A percentile compares a stretch with the other conserved stretches of the same genome.
Evolutionary conservation across 2,329 filamentous ascomycete genomes (phyloP).

Genomic region (Fusarium sambucinum): DNA sequence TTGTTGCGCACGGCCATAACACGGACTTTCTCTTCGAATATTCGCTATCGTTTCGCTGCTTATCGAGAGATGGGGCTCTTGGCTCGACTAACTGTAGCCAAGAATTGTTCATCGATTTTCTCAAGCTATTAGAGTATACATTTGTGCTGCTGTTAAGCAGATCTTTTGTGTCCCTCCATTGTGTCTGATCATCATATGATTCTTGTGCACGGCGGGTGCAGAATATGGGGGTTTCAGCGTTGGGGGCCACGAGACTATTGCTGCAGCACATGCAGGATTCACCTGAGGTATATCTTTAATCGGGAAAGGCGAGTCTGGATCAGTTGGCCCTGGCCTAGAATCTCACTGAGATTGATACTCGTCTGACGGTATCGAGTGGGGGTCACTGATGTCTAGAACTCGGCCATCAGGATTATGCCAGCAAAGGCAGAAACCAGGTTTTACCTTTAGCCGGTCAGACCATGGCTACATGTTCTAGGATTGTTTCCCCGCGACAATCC

Average conservation of each 20-base stretch:
- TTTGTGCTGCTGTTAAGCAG: not conserved
- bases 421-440: conserved; percentile 10
- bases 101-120: conserved; percentile 9
- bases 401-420: conserved; percentile 18
- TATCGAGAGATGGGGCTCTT: conserved; percentile 24
- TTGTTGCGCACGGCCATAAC: conserved; percentile 23
- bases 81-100: conserved; percentile 3
- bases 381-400: conserved; percentile 8
- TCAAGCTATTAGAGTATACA: not conserved
- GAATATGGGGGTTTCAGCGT: conserved; percentile 24
- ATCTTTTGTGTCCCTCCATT: not conserved
- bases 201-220: conserved; percentile 11
- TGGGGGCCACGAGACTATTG: conserved; percentile 30
- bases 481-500: conserved; percentile 10
- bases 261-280: conserved; percentile 30
- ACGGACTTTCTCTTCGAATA: conserved; percentile 17
- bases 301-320: conserved; percentile 18
- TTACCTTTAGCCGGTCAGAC: conserved; percentile 43
- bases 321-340: conserved; percentile 16
- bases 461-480: conserved; percentile 17
- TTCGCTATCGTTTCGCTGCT: conserved; percentile 29
- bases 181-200: conserved; percentile 28
- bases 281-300: not conserved
- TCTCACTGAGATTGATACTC: conserved; percentile 15
- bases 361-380: conserved; percentile 10